Evolutionary conservation across 306 rosid genomes (phyloP).

Genomic region (Cyamopsis tetragonoloba): DNA sequence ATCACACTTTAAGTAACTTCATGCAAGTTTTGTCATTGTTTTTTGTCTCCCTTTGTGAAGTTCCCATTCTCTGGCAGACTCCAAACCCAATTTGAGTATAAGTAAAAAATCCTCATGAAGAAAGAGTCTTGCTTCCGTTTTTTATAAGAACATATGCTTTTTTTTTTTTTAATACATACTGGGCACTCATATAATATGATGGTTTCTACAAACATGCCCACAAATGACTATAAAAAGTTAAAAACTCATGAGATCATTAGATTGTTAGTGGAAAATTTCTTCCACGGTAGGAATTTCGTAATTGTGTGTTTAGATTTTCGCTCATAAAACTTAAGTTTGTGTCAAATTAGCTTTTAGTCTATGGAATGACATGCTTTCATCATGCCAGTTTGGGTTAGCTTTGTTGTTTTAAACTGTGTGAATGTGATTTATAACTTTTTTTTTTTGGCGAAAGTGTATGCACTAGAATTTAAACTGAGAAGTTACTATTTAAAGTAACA

Average conservation of each 20-base stretch:
- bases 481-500: too few relatives aligned
- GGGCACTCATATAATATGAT: conserved; percentile 5
- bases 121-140: neutral
- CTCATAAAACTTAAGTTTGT: too few relatives aligned
- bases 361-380: too few relatives aligned
- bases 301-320: too few relatives aligned
- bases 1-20: too few relatives aligned
- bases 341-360: too few relatives aligned
- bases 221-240: neutral
- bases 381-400: too few relatives aligned
- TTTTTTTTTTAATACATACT: neutral
- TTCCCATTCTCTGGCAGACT: conserved; percentile 13
- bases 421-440: too few relatives aligned
- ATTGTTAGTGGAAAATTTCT: neutral
- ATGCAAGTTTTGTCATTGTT: too few relatives aligned
- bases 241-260: neutral
- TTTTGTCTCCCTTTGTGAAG: conserved; percentile 6
- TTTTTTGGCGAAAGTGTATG: too few relatives aligned
- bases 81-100: conserved; percentile 19
- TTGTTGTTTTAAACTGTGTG: too few relatives aligned
- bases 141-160: neutral
- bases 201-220: conserved; percentile 1
- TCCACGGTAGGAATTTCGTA: neutral
- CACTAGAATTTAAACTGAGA: too few relatives aligned
- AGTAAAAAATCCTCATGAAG: conserved; percentile 8